phyloP scores from a whole-genome alignment of 1,139 yeast genomes.

The Hyphopichia pseudoburtonii region DNA sequence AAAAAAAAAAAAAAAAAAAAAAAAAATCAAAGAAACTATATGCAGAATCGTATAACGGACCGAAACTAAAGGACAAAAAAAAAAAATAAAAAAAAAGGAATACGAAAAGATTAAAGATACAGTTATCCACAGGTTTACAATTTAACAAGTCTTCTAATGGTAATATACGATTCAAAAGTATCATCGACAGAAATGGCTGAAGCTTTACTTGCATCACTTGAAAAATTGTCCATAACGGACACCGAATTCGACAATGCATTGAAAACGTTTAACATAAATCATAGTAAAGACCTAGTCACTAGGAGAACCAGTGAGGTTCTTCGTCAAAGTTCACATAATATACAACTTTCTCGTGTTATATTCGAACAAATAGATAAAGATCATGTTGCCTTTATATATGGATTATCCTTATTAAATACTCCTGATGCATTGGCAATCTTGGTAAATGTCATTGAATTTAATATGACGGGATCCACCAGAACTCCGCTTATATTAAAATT shows the following conservation, averaged over 20 bases:
- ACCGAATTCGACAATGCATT: constrained; percentile 4
- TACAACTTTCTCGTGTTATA: constrained; percentile 11
- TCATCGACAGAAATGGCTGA: constrained; percentile 3
- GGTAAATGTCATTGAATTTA: constrained; percentile 13
- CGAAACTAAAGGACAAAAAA: no score
- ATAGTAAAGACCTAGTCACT: neutral
- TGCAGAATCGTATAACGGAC: no score
- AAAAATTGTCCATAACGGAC: constrained; percentile 3
- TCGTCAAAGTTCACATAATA: constrained; percentile 14
- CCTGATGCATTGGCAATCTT: constrained; percentile 18
- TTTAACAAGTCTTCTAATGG: no score
- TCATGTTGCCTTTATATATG: constrained; percentile 17
- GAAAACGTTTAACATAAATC: constrained; percentile 4
- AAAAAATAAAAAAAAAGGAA: no score
- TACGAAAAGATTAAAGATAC: no score
- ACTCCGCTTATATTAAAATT: constrained; percentile 11
- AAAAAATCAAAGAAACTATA: neutral
- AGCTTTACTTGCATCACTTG: neutral
- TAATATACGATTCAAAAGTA: no score
- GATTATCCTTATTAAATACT: constrained; percentile 12
- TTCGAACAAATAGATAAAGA: constrained; percentile 20
- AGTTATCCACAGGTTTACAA: no score
- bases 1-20: no score
- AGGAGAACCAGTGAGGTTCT: constrained; percentile 4
- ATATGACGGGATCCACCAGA: constrained; percentile 2